phyloP scores from a whole-genome alignment of 345 rosid genomes.

The Eucalyptus viminalis region DNA sequence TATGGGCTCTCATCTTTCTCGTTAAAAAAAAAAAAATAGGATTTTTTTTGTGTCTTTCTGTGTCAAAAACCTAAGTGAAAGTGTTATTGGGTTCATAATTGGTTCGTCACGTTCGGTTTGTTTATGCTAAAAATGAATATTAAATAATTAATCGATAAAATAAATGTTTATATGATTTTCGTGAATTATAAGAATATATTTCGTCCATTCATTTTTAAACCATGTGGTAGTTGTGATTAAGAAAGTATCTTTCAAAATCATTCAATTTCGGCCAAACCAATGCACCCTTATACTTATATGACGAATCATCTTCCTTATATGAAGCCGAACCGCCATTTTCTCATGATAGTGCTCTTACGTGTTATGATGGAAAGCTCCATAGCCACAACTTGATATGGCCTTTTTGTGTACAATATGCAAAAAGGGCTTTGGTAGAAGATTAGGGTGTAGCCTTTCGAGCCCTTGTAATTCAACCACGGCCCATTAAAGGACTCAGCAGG shows the following conservation, averaged over 20 bases:
- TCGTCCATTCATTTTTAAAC: neutral
- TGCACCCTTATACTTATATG: neutral
- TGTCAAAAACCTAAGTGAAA: neutral
- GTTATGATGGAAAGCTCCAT: neutral
- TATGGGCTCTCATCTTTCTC: neutral
- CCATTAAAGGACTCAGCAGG: neutral
- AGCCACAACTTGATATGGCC: neutral
- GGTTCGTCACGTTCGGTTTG: accelerated
- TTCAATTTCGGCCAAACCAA: neutral
- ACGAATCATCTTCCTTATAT: neutral
- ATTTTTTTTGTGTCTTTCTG: neutral
- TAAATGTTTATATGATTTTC: accelerated
- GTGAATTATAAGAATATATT: neutral
- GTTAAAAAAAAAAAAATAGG: too few relatives aligned
- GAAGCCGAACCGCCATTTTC: neutral
- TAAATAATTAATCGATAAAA: neutral
- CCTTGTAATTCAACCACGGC: neutral
- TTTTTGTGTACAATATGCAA: neutral
- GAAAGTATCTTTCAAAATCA: neutral
- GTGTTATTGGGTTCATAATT: neutral
- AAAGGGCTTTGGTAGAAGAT: neutral
- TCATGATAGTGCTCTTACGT: neutral
- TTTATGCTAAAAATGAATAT: neutral
- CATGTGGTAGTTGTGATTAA: neutral
- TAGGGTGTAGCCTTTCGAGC: neutral